Evolutionary conservation across 768 basidiomycete species (phyloP).

Genomic region (Serpula lacrymans): DNA sequence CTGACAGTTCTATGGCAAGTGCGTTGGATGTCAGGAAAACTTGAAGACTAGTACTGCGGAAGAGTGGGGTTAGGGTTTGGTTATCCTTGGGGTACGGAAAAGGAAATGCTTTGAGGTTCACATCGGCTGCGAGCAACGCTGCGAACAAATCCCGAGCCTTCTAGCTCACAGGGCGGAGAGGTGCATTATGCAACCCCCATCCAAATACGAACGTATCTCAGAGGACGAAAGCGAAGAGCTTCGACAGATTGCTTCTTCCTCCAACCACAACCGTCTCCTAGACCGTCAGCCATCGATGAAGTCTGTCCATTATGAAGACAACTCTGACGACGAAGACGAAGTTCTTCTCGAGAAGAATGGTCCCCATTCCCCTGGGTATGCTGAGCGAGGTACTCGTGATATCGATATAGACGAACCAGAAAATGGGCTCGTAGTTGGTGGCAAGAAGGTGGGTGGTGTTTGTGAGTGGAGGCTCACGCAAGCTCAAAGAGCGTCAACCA

Average conservation of each 20-base stretch:
- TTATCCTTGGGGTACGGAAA: too few relatives aligned
- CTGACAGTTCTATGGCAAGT: too few relatives aligned
- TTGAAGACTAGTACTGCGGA: too few relatives aligned
- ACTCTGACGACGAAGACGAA: slow-evolving; percentile 72
- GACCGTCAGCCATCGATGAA: slow-evolving; percentile 56
- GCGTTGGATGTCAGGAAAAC: too few relatives aligned
- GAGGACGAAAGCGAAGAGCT: slow-evolving; percentile 22
- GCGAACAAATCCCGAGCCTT: too few relatives aligned
- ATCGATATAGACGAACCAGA: slow-evolving; percentile 24
- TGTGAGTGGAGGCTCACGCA: too few relatives aligned
- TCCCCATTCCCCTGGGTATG: slow-evolving; percentile 19
- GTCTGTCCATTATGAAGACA: slow-evolving; percentile 79
- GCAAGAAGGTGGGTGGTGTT: slow-evolving; percentile 29
- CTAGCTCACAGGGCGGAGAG: too few relatives aligned
- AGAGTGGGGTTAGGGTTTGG: too few relatives aligned
- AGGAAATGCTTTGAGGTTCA: too few relatives aligned
- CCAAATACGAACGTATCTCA: slow-evolving; percentile 28
- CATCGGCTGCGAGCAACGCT: too few relatives aligned
- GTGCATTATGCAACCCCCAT: too few relatives aligned
- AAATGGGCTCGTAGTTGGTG: slow-evolving; percentile 32
- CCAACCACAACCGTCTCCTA: slow-evolving; percentile 12
- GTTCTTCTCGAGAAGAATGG: slow-evolving; percentile 47
- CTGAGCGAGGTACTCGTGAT: slow-evolving; percentile 22
- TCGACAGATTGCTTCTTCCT: slow-evolving; percentile 4
- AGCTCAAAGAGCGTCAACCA: background rate